Conservation (phyloP, 495 filamentous ascomycete genomes). For the Hypoxylon subgilvum region DNA sequence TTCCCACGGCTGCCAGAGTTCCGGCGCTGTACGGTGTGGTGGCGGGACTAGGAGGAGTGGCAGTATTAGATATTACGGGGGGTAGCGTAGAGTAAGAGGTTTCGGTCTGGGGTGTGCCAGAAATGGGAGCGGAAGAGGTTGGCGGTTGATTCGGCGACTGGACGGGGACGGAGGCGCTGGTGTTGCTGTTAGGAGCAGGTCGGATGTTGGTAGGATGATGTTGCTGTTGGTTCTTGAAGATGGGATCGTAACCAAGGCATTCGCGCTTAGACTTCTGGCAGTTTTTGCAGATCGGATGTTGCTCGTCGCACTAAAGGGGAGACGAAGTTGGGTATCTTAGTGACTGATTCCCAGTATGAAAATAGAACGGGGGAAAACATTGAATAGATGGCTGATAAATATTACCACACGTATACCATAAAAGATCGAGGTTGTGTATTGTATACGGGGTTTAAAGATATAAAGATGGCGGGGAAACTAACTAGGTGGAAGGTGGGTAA, state of each 20-base stretch:
- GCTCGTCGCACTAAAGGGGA: conserved; percentile 91
- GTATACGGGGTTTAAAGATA: background rate
- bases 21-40: conserved; percentile 27
- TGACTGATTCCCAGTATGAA: conserved; percentile 5
- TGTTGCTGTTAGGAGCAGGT: conserved; percentile 38
- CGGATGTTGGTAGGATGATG: conserved; percentile 37
- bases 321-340: conserved; percentile 18
- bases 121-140: conserved; percentile 42
- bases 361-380: background rate
- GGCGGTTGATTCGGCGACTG: conserved; percentile 46
- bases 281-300: conserved; percentile 91
- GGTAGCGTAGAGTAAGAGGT: conserved; percentile 31
- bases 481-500: too few species aligned
- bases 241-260: conserved; percentile 96
- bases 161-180: conserved; percentile 42
- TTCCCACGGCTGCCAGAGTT: conserved; percentile 46
- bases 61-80: conserved; percentile 40
- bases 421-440: too few species aligned
- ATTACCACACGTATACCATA: too few species aligned
- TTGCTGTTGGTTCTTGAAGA: conserved; percentile 84
- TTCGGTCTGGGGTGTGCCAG: conserved; percentile 37
- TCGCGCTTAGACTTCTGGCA: conserved; percentile 98
- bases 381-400: background rate
- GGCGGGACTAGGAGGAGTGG: conserved; percentile 29
- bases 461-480: too few species aligned